A percentile compares a stretch with the other conserved stretches of the same genome.
phyloP scores from a whole-genome alignment of 306 rosid genomes.

The Crataegus laevigata region DNA sequence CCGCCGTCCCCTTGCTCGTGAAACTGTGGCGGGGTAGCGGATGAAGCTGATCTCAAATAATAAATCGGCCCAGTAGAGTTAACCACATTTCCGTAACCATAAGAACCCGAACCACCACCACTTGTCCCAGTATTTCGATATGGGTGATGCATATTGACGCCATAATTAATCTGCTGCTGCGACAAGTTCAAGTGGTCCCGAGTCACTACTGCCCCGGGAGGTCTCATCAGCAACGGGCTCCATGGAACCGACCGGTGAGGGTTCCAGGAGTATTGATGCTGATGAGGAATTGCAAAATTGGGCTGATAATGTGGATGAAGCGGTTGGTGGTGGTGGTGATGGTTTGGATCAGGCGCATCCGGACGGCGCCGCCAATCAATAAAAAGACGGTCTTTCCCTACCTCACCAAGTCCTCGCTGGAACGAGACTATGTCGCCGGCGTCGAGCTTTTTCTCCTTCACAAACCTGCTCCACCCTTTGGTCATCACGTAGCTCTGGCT shows the following conservation, averaged over 20 bases:
- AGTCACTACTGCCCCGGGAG: not conserved
- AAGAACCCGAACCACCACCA: not conserved
- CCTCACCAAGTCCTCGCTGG: constrained; percentile 66
- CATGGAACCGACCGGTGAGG: constrained; percentile 22
- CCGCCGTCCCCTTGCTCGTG: constrained; percentile 2
- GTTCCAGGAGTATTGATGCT: constrained; percentile 6
- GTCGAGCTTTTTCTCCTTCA: constrained; percentile 81
- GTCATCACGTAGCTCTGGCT: constrained; percentile 99
- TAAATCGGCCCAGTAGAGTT: constrained; percentile 8
- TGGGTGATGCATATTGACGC: not conserved
- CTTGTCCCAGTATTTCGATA: constrained; percentile 5
- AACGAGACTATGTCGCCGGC: constrained; percentile 89
- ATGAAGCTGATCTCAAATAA: constrained; percentile 15
- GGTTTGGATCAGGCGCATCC: constrained; percentile 9
- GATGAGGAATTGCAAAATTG: not conserved
- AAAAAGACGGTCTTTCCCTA: constrained; percentile 43
- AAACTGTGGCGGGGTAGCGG: not conserved
- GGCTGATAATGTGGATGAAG: constrained; percentile 1
- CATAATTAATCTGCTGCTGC: constrained; percentile 10
- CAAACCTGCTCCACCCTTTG: constrained; percentile 94
- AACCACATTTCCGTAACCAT: constrained; percentile 18
- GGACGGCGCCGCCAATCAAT: constrained; percentile 81
- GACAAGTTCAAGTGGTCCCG: constrained; percentile 20
- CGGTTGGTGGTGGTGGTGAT: constrained; percentile 9
- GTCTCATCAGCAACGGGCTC: constrained; percentile 34